Evolutionary conservation across 352 stramenopile species (phyloP).

Genomic region (Phytopythium sindhum): DNA sequence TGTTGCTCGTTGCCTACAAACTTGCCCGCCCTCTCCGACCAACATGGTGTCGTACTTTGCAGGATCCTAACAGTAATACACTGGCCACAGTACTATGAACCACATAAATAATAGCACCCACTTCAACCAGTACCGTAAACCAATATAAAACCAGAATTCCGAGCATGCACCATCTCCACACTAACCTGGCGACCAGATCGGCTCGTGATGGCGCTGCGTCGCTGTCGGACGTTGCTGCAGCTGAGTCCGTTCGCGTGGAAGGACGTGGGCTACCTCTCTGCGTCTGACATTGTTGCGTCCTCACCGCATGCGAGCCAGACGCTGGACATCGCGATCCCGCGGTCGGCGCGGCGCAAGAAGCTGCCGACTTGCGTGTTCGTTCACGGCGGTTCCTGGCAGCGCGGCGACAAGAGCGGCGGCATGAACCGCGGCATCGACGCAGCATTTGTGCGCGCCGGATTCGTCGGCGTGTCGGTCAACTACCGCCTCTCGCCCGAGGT

Average conservation of each 20-base stretch:
- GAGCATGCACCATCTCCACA: not conserved
- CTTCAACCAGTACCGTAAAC: not conserved
- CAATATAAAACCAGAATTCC: not conserved
- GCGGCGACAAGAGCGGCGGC: conserved; percentile 66
- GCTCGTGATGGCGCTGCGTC: conserved; percentile 4
- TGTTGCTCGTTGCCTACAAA: not conserved
- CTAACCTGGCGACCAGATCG: conserved; percentile 11
- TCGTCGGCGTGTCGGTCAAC: conserved; percentile 68
- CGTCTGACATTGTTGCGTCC: not conserved
- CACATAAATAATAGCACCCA: not conserved
- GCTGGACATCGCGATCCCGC: conserved; percentile 69
- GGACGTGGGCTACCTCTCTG: conserved; percentile 7
- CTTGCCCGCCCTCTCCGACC: not conserved
- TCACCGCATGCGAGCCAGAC: conserved; percentile 41
- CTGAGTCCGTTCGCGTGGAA: conserved; percentile 45
- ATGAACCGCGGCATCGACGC: conserved; percentile 66
- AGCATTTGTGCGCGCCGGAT: conserved; percentile 50
- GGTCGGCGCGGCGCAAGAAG: conserved; percentile 19
- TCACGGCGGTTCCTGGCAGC: conserved; percentile 82
- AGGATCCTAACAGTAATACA: not conserved
- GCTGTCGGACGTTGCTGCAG: conserved; percentile 24
- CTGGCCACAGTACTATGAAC: not conserved
- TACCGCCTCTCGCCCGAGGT: conserved; percentile 81
- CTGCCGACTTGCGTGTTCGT: conserved; percentile 77
- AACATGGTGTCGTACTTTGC: not conserved